Evolutionary conservation across 805 yeast species (phyloP), one percentile per base, ranked within the genome.

Genomic region (Candida ipomoeae): DNA sequence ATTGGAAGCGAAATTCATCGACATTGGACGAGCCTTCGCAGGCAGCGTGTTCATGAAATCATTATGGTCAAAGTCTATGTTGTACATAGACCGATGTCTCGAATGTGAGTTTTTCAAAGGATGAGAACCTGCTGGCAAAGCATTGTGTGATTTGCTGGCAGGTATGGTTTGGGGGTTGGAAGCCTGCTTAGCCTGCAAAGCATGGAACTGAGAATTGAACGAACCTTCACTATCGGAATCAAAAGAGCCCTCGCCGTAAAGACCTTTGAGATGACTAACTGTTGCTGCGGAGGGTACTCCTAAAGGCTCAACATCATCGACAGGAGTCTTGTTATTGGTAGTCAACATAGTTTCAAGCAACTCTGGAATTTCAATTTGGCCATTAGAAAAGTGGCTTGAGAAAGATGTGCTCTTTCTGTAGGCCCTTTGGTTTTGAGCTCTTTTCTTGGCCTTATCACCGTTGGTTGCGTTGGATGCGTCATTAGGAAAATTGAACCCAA

Each of bases 361-460:
- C 43, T 71, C 70, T 0, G 78, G 78, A 20, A 74, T 74, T 48
- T 72, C 74, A 18, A 74, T 74, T 46, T 70, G 74, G 4, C 76
- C 77, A 14, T 55, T 49, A 3, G 58, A 51, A n/a, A 46, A 47
- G 10, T 48, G 47, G 34, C 48, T 46, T 33, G 48, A 17, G 59
- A 56, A 14, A 50, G 54, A 7, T 40, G 45, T 11, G 57, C 49
- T 31, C 21, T 49, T 35, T 43, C 51, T 49, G 57, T 56, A 23
- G 44, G 38, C 47, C 26, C 56, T 50, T 18, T 56, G 46, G 8
- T 31, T 33, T 13, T 46, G 41, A 5, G 46, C 36, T 36, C 47
- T 54, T 36, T 23, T 31, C n/a, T 44, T 48, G 11, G 51, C 53
- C 3, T 45, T 55, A 13, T 44, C 55, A 40, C 60, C 57, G 45